Evolutionary conservation across 2,329 filamentous ascomycete species (phyloP), one percentile per base, ranked within the genome.

Genomic region (Pyrenochaeta sp.): DNA sequence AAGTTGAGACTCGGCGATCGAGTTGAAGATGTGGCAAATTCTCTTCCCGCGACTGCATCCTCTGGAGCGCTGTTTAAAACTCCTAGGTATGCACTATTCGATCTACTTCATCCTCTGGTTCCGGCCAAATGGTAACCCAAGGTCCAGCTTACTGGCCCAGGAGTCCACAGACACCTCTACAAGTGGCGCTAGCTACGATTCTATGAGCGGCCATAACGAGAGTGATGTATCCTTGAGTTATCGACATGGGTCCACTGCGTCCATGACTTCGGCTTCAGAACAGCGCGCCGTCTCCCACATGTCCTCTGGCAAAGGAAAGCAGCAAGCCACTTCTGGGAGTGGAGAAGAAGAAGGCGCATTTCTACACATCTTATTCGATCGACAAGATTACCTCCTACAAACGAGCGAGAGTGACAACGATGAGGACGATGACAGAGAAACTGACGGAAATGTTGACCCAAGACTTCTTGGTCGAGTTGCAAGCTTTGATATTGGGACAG

Each of bases 1-100:
- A 53, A 60, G 30, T 39, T 68, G 4, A 43, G 65, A 27, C 49
- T 67, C 7, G 65, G 63, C 33, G 58, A 66, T 35, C 51, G 61
- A 9, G 49, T 65, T 3, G 59, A 66, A 32, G 54, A 61, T n/a
- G 54, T 67, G 12, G 59, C 61, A 10, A 65, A 54, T 21, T 54
- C 54, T n/a, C 46, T 67, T 20, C 55, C 64, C 12, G 30, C 61
- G 15, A 41, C 48, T 33, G 17, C 50, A 32, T 56, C 53, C 7
- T 43, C 40, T 33, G 44, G 17, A 27, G 23, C 32, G 36, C 33
- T 46, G 45, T 43, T 52, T 41, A 58, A 49, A 3, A 54, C 63
- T 20, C 51, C 61, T 36, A 67, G 60, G 64, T 67, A 63, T 43
- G 55, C 33, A 48, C 37, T 42, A 33, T 48, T 52, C 30, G 21